A percentile compares a stretch with the other conserved stretches of the same genome.
Conservation (phyloP, 2,329 filamentous ascomycete species). For the Escovopsis weberi region DNA sequence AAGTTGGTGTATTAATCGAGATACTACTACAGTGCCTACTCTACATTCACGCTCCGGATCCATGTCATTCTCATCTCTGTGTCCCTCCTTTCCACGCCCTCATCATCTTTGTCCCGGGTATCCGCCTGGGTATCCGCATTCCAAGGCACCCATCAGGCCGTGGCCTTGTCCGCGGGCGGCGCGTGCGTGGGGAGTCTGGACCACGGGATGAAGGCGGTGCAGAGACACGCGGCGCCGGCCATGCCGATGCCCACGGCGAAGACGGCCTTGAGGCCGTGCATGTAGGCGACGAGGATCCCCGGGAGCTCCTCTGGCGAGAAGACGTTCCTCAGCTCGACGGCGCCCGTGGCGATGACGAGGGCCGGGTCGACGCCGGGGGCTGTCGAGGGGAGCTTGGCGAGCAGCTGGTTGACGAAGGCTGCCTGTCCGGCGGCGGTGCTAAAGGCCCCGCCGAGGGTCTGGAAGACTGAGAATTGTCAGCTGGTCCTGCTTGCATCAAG, state of each 20-base stretch:
- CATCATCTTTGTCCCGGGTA: too few relatives aligned
- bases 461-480: constrained; percentile 14
- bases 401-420: constrained; percentile 22
- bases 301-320: background rate
- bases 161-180: too few relatives aligned
- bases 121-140: too few relatives aligned
- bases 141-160: too few relatives aligned
- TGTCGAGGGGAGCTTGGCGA: constrained; percentile 10
- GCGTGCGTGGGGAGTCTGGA: too few relatives aligned
- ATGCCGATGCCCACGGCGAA: constrained; percentile 1
- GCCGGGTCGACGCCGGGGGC: constrained; percentile 1
- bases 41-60: too few relatives aligned
- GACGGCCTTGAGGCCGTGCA: background rate
- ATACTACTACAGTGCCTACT: too few relatives aligned
- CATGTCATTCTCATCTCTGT: too few relatives aligned
- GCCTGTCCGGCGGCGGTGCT: constrained; percentile 26
- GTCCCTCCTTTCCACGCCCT: too few relatives aligned
- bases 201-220: too few relatives aligned
- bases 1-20: too few relatives aligned
- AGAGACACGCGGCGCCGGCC: background rate
- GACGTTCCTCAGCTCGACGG: background rate
- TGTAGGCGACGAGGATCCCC: background rate
- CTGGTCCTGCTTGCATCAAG: too few relatives aligned
- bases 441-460: constrained; percentile 29
- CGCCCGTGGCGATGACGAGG: constrained; percentile 1